Evolutionary conservation across 768 basidiomycete genomes (phyloP).

Genomic region (Tylopilus subfusipes): DNA sequence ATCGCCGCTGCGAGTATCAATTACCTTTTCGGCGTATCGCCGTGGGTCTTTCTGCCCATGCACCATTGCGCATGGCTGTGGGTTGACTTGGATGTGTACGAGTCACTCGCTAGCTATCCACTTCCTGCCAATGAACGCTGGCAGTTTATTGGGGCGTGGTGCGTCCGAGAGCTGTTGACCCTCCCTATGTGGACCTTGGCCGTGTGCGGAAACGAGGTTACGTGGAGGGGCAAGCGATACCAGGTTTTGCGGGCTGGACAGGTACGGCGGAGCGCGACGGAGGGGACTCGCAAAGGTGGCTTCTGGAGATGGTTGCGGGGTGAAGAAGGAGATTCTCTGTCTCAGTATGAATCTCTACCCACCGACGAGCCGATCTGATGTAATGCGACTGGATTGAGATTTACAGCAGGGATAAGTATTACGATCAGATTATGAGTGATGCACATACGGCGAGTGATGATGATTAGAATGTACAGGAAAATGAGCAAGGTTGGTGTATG

Average conservation of each 20-base stretch:
- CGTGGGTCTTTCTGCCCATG: slow-evolving; percentile 50
- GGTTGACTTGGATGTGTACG: slow-evolving; percentile 81
- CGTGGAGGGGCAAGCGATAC: slow-evolving; percentile 85
- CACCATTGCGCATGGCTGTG: slow-evolving; percentile 70
- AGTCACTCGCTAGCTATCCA: slow-evolving; percentile 67
- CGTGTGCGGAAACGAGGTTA: slow-evolving; percentile 75
- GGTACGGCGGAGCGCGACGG: slow-evolving; percentile 37
- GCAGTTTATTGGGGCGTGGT: slow-evolving; percentile 76
- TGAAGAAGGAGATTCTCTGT: slow-evolving; percentile 6
- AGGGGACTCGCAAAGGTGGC: slow-evolving; percentile 16
- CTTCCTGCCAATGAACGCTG: slow-evolving; percentile 46
- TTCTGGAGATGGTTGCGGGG: slow-evolving; percentile 27
- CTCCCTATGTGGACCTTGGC: slow-evolving; percentile 87
- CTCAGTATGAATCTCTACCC: slow-evolving; percentile 17
- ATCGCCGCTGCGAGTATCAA: slow-evolving; percentile 57
- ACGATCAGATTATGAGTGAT: slow-evolving; percentile 32
- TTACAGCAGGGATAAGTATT: slow-evolving; percentile 30
- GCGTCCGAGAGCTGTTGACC: slow-evolving; percentile 72
- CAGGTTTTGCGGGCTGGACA: slow-evolving; percentile 72
- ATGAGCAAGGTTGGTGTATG: slow-evolving; percentile 28
- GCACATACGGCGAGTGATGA: slow-evolving; percentile 27
- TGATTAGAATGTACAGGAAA: slow-evolving; percentile 37
- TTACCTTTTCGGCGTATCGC: slow-evolving; percentile 48
- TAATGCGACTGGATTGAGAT: slow-evolving; percentile 19
- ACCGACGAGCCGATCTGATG: slow-evolving; percentile 19